Percentiles rank a stretch among this genome's conserved stretches.
Evolutionary conservation across 176 grass and related monocot species (phyloP).

Genomic region (Musa beccarii): DNA sequence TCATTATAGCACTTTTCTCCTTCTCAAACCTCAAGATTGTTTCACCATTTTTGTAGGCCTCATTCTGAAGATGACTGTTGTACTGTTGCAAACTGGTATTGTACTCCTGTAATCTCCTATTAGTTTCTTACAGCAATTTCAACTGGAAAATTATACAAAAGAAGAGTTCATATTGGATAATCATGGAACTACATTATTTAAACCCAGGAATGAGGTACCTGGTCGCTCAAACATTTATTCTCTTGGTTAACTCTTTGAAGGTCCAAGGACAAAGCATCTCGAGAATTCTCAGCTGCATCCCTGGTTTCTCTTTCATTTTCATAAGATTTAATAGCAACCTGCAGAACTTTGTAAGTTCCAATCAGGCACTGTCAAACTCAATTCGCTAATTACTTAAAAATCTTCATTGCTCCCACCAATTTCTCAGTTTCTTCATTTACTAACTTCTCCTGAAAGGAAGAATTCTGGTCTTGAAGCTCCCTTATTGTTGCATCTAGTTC

Average conservation of each 20-base stretch:
- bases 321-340: slow-evolving; percentile 42
- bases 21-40: slow-evolving; percentile 51
- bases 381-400: background rate
- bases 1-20: slow-evolving; percentile 71
- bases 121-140: slow-evolving; percentile 82
- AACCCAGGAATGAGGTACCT: slow-evolving; percentile 28
- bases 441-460: slow-evolving; percentile 39
- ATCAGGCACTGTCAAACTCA: slow-evolving; percentile 1
- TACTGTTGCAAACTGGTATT: slow-evolving; percentile 78
- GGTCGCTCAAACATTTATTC: slow-evolving; percentile 53
- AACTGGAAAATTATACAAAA: slow-evolving; percentile 35
- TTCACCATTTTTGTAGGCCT: slow-evolving; percentile 55
- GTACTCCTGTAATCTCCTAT: slow-evolving; percentile 71
- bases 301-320: slow-evolving; percentile 53
- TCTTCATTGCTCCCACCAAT: slow-evolving; percentile 25
- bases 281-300: slow-evolving; percentile 34
- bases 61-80: slow-evolving; percentile 81
- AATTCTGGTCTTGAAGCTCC: slow-evolving; percentile 29
- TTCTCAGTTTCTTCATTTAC: slow-evolving; percentile 46
- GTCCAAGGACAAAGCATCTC: slow-evolving; percentile 35
- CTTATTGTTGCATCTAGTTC: slow-evolving; percentile 32
- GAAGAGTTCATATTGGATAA: slow-evolving; percentile 8
- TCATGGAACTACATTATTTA: background rate
- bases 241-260: slow-evolving; percentile 61
- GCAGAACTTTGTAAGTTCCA: background rate